These are phyloP conservation scores for Rhizophagus sp. DNA, from an alignment of 192 early-diverging fungal genomes.

Conservation along the genomic window DNA sequence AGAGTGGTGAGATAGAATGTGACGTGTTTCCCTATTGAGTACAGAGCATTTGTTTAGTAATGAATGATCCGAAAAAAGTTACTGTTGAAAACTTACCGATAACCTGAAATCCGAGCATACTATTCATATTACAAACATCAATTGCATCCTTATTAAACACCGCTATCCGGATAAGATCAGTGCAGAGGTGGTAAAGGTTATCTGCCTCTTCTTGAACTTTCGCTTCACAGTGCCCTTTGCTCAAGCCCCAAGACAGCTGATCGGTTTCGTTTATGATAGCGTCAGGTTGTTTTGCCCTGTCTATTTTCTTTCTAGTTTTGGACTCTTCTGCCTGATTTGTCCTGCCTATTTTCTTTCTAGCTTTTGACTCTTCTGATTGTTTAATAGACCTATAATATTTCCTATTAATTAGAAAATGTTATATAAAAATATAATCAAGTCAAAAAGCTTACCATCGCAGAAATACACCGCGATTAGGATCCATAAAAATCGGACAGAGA, in stretches of 20 bases:
- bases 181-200: too few species aligned
- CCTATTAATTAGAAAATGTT: conserved; percentile 22
- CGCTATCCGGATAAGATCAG: too few species aligned
- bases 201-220: conserved; percentile 27
- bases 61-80: conserved; percentile 16
- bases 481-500: conserved; percentile 20
- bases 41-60: not conserved
- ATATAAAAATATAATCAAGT: conserved; percentile 31
- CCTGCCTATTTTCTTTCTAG: not conserved
- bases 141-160: too few species aligned
- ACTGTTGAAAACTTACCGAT: conserved; percentile 8
- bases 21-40: not conserved
- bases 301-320: conserved; percentile 6
- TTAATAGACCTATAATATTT: conserved; percentile 16
- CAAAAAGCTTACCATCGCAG: conserved; percentile 25
- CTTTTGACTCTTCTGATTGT: conserved; percentile 3
- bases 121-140: conserved; percentile 17
- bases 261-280: too few species aligned
- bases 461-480: conserved; percentile 31
- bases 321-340: too few species aligned
- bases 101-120: conserved; percentile 23
- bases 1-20: conserved; percentile 24
- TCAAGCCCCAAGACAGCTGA: not conserved
- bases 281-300: too few species aligned
- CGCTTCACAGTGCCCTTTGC: conserved; percentile 21